These are phyloP conservation scores for Melaleuca alternifolia DNA, from an alignment of 345 rosid species.

Conservation along the genomic window DNA sequence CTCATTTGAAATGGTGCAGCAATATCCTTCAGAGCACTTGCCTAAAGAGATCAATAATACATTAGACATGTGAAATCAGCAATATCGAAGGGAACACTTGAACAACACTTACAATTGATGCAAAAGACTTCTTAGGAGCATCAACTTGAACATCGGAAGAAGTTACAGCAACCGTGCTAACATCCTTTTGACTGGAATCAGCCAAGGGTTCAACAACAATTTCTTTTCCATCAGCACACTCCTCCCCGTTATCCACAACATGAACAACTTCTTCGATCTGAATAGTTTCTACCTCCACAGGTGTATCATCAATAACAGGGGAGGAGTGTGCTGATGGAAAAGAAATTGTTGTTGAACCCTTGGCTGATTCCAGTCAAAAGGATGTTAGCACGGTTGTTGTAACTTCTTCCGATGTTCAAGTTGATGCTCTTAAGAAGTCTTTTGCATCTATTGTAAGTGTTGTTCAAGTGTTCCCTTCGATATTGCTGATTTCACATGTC, in stretches of 20 bases:
- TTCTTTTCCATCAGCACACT: slow-evolving; percentile 14
- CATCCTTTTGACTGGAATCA: slow-evolving; percentile 4
- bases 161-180: slow-evolving; percentile 2
- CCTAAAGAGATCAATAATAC: slow-evolving; percentile 14
- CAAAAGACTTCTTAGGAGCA: slow-evolving; percentile 45
- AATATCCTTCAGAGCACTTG: slow-evolving; percentile 24
- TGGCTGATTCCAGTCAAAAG: not conserved
- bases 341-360: slow-evolving; percentile 6
- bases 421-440: slow-evolving; percentile 39
- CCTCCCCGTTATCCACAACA: slow-evolving; percentile 18
- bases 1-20: slow-evolving; percentile 32
- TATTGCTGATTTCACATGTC: not conserved
- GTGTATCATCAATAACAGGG: no score
- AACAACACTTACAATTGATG: slow-evolving; percentile 40
- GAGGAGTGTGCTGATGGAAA: slow-evolving; percentile 14
- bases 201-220: slow-evolving; percentile 4
- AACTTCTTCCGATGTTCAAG: slow-evolving; percentile 13
- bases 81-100: not conserved
- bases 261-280: no score
- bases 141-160: slow-evolving; percentile 20
- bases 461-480: not conserved
- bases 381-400: slow-evolving; percentile 7
- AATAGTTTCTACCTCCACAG: no score
- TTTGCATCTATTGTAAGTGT: slow-evolving; percentile 53
- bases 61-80: not conserved